These are phyloP conservation scores for Lagerstroemia speciosa DNA, from an alignment of 345 rosid genomes.

Conservation along the genomic window DNA sequence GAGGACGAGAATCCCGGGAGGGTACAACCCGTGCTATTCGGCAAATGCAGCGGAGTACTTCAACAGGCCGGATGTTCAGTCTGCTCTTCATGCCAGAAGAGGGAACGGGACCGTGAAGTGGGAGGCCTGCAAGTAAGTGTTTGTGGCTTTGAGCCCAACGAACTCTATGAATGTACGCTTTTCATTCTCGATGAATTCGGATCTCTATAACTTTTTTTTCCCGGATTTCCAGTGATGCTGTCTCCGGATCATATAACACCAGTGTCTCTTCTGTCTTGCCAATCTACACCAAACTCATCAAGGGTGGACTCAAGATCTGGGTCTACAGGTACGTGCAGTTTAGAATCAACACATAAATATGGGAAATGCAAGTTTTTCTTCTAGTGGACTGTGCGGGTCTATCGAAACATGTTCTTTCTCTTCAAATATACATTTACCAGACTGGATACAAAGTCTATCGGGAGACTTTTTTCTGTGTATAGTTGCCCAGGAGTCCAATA, in stretches of 20 bases:
- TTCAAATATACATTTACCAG: background rate
- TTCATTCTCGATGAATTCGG: background rate
- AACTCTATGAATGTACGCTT: background rate
- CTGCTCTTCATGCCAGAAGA: constrained; percentile 38
- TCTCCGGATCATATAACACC: constrained; percentile 24
- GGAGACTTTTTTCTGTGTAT: too few species aligned
- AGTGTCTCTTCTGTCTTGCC: constrained; percentile 40
- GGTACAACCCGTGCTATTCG: constrained; percentile 49
- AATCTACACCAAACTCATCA: constrained; percentile 47
- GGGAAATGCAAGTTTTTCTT: background rate
- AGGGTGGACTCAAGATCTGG: constrained; percentile 59
- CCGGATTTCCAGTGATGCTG: constrained; percentile 18
- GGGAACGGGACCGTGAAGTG: constrained; percentile 21
- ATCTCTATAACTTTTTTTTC: background rate
- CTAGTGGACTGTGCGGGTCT: background rate
- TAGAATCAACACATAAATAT: background rate
- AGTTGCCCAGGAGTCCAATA: too few species aligned
- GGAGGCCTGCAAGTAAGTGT: constrained; percentile 43
- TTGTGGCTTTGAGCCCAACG: background rate
- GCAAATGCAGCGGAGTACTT: constrained; percentile 32
- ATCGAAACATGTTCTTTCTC: background rate
- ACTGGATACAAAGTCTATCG: too few species aligned
- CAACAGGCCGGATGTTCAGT: constrained; percentile 41
- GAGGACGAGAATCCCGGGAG: constrained; percentile 36
- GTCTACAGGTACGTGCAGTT: constrained; percentile 36